Conservation (phyloP, 768 basidiomycete genomes). For the Pholiota conissans region DNA sequence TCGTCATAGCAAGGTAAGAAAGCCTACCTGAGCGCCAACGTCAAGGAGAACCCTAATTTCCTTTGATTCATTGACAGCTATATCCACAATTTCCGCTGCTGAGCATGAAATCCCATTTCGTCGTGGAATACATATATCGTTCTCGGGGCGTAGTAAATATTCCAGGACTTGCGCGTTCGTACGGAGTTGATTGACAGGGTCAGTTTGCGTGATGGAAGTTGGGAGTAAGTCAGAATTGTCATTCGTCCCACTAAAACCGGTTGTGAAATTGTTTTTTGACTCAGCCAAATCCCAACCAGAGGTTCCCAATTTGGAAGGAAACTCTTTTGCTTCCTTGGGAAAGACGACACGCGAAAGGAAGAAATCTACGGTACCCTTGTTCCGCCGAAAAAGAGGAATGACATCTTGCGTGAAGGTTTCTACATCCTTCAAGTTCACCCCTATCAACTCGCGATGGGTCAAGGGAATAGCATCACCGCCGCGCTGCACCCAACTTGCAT, state of each 20-base stretch:
- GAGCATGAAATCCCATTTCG: slow-evolving; percentile 20
- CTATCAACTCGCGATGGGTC: slow-evolving; percentile 29
- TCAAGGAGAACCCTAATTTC: slow-evolving; percentile 50
- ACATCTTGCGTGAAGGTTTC: slow-evolving; percentile 18
- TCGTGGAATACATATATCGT: slow-evolving; percentile 31
- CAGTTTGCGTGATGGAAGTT: slow-evolving; percentile 33
- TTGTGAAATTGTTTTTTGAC: slow-evolving; percentile 31
- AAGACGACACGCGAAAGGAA: slow-evolving; percentile 48
- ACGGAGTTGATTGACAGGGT: slow-evolving; percentile 36
- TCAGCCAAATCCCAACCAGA: slow-evolving; percentile 56
- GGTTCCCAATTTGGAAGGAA: slow-evolving; percentile 45
- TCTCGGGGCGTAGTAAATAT: slow-evolving; percentile 40
- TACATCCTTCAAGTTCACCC: slow-evolving; percentile 40
- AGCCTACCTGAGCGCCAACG: slow-evolving; percentile 49
- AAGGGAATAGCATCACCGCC: slow-evolving; percentile 25
- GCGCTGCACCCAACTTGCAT: slow-evolving; percentile 35
- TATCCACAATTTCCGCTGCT: slow-evolving; percentile 26
- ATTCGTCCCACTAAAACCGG: slow-evolving; percentile 60
- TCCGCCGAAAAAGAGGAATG: slow-evolving; percentile 34
- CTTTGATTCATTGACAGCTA: slow-evolving; percentile 33
- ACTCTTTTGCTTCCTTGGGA: slow-evolving; percentile 49
- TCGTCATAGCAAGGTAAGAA: background rate
- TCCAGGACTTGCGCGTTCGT: slow-evolving; percentile 50
- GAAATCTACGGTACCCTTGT: slow-evolving; percentile 43
- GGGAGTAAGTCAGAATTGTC: slow-evolving; percentile 42